Evolutionary conservation across 805 yeast genomes (phyloP), one percentile per base, ranked within the genome.

Genomic region (Cephaloascus albidus): DNA sequence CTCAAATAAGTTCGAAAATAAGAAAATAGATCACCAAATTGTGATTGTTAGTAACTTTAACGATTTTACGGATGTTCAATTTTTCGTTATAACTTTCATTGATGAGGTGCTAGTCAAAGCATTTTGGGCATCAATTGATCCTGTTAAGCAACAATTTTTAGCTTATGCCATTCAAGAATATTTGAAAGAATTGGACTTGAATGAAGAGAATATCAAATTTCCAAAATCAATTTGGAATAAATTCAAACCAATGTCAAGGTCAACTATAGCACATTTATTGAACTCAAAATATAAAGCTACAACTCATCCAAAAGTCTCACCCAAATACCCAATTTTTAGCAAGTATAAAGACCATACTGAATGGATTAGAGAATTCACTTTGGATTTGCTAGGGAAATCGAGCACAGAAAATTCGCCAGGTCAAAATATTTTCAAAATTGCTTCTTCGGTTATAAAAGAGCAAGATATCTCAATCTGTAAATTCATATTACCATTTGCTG

Each of bases 111-210:
- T 93, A n/a, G 82, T 89, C 6, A 87, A 85, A 27, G 77, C 87
- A 1, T 89, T 88, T 57, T 81, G 94, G 78, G 88, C 96, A 0
- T 82, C 96, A 2, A 84, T 82, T 27, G 88, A 88, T 52, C 96
- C 97, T 0, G 74, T 76, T 18, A 76, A 78, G 37, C 98, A 93
- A 55, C 68, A 85, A 42, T 85, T 82, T 52, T 69, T 88, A 28
- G 96, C 96, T 0, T 83, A 76, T 56, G 83, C 90, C 0, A 85
- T 93, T 75, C 99, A 93, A 55, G 93, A 87, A 45, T 79, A 81
- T 37, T 60, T 93, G 38, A 78, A 78, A 45, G 70, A 77, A 14
- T 68, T 87, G 52, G 78, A 74, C 2, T 57, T 79, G 18, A 63
- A 59, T 35, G 46, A 51, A 10, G 18, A 36, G 3, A 43, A 42